Conservation (phyloP, 2,329 filamentous ascomycete species). For the Amesomyces nigricolor region DNA sequence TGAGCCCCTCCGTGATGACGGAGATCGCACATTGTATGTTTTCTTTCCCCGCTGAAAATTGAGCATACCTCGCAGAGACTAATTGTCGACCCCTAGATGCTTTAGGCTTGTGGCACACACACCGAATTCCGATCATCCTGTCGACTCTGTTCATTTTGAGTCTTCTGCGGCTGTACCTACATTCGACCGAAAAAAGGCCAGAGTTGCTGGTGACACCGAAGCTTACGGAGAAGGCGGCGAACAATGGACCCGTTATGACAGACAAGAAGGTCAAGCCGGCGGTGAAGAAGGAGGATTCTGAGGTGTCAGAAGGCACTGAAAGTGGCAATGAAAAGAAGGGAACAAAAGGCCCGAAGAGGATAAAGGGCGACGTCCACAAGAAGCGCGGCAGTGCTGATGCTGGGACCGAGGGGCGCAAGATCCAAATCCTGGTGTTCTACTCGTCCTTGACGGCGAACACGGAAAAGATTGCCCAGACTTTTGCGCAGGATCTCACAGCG, state of each 20-base stretch:
- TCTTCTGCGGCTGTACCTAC: conserved; percentile 39
- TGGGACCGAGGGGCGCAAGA: conserved; percentile 31
- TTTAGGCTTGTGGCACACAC: conserved; percentile 38
- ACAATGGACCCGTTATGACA: neutral
- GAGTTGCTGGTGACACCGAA: conserved; percentile 36
- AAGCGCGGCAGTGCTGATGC: conserved; percentile 24
- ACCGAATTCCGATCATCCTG: conserved; percentile 42
- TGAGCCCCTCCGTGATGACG: conserved; percentile 10
- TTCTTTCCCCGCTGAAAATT: neutral
- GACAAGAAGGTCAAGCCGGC: conserved; percentile 17
- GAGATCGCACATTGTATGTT: conserved; percentile 13
- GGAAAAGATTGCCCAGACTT: conserved; percentile 62
- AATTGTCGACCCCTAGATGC: conserved; percentile 14
- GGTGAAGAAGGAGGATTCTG: conserved; percentile 11
- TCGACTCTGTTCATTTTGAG: conserved; percentile 35
- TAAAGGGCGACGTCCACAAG: conserved; percentile 38
- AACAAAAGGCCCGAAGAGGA: conserved; percentile 41
- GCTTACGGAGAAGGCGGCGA: conserved; percentile 25
- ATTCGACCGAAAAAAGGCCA: conserved; percentile 33
- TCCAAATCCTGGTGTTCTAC: conserved; percentile 79
- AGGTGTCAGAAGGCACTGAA: neutral
- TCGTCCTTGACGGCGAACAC: conserved; percentile 83
- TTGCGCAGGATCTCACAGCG: conserved; percentile 51
- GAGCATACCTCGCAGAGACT: too few species aligned
- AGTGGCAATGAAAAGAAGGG: conserved; percentile 26